Conservation (phyloP, 495 filamentous ascomycete species). For the Bacidia rubella region DNA sequence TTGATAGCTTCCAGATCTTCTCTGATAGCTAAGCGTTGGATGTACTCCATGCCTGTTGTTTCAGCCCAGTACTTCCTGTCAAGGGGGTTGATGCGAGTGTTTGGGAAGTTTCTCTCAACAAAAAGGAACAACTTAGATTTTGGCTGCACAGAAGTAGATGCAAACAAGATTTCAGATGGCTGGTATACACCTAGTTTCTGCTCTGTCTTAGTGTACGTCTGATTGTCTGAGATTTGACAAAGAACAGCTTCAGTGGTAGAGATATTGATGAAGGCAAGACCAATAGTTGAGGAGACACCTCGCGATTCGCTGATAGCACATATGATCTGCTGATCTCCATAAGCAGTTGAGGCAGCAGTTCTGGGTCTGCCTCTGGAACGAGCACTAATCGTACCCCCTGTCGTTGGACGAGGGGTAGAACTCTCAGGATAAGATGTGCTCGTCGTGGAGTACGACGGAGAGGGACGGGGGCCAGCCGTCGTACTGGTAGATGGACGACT, state of each 20-base stretch:
- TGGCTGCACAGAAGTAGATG: constrained; percentile 49
- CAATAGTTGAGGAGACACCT: constrained; percentile 74
- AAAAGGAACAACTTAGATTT: constrained; percentile 67
- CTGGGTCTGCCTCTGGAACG: constrained; percentile 47
- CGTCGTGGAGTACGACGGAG: neutral
- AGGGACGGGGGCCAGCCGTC: neutral
- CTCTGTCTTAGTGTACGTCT: constrained; percentile 71
- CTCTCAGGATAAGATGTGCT: constrained; percentile 3
- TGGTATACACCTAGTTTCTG: constrained; percentile 72
- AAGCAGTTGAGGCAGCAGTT: constrained; percentile 48
- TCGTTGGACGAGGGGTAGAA: constrained; percentile 21
- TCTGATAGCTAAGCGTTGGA: constrained; percentile 62
- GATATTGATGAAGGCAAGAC: constrained; percentile 78
- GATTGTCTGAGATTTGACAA: constrained; percentile 81
- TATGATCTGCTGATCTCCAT: constrained; percentile 55
- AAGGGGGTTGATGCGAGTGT: constrained; percentile 51
- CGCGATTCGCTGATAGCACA: constrained; percentile 87
- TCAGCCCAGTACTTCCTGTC: constrained; percentile 89
- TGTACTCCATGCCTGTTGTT: constrained; percentile 58
- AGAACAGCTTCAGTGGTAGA: constrained; percentile 70
- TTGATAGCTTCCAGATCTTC: constrained; percentile 70
- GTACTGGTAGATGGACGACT: neutral
- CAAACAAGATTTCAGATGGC: constrained; percentile 60
- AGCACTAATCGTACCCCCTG: constrained; percentile 24
- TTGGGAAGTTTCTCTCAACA: constrained; percentile 50